A percentile compares a stretch with the other conserved stretches of the same genome.
phyloP scores from a whole-genome alignment of 306 rosid species.

The Inga oerstediana region DNA sequence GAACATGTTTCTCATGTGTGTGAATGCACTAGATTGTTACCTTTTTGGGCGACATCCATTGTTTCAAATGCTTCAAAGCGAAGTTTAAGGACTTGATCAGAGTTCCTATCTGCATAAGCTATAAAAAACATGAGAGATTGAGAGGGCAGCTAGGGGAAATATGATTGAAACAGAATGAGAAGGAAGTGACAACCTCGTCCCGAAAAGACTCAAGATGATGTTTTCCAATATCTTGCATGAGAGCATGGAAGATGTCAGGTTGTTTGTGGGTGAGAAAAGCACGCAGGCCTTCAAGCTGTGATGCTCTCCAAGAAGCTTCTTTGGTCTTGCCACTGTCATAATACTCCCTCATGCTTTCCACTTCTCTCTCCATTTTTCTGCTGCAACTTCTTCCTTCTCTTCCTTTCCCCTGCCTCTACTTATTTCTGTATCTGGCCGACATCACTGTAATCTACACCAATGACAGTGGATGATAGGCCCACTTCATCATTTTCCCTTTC shows the following conservation, averaged over 20 bases:
- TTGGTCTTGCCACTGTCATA: constrained; percentile 56
- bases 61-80: constrained; percentile 51
- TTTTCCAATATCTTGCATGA: constrained; percentile 71
- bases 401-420: neutral
- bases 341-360: constrained; percentile 47
- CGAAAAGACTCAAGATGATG: constrained; percentile 71
- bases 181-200: constrained; percentile 63
- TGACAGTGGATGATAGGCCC: neutral
- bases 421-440: neutral
- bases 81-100: constrained; percentile 60
- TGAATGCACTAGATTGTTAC: constrained; percentile 24
- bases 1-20: neutral
- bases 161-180: neutral
- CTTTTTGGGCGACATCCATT: constrained; percentile 73
- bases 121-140: neutral
- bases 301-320: constrained; percentile 64
- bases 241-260: constrained; percentile 51
- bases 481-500: neutral
- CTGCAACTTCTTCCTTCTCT: neutral
- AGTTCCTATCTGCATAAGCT: constrained; percentile 56
- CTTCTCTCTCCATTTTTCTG: constrained; percentile 30
- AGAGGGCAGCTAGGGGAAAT: neutral
- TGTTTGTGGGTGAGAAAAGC: constrained; percentile 46
- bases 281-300: constrained; percentile 62
- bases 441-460: neutral